Evolutionary conservation across 2,329 filamentous ascomycete species (phyloP), one percentile per base, ranked within the genome.

Genomic region (Fusarium sp.): DNA sequence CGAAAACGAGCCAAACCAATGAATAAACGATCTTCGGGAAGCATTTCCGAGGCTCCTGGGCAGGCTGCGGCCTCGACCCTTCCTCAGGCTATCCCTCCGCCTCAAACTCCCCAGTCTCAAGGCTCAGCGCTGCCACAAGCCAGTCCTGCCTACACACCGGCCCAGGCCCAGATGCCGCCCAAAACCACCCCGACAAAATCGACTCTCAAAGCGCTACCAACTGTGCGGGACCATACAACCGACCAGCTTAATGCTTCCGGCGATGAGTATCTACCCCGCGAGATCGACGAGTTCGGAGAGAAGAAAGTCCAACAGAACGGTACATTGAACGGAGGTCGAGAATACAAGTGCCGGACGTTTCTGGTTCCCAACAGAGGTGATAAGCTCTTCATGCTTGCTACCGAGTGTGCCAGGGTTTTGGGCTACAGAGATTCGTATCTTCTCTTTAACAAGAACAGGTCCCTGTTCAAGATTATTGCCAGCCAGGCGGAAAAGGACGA

Each of bases 341-440:
- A 95, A 77, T 99, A 98, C 83, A 90, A 92, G 79, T 98, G 95
- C 81, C 88, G 95, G 70, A 98, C 95, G 2, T 99, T 99, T 79
- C 89, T 93, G 71, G 95, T 99, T 6, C 94, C 95, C 20, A 91
- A 97, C 76, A 88, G 96, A 74, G 94, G 93, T 29, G 91, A 97
- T 72, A 98, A 98, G 81, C 88, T 98, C 8, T 99, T 98, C 83
- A 99, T 99, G 96, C 89, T 99, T 55, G 96, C 96, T 38, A 99
- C 96, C 18, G 96, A 99, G 82, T 98, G 96, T 79, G 96, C 96
- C 25, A 90, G 96, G 72, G 94, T 98, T 6, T 85, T 98, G 24
- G 93, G 94, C 49, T 99, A 99, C 79, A 89, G 96, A 66, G 96
- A 99, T 80, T 98, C 95, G n/a, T 99, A 99, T 79, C 86, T 99